Evolutionary conservation across 805 yeast genomes (phyloP), one percentile per base, ranked within the genome.

Genomic region (Nakazawaea pomicola): DNA sequence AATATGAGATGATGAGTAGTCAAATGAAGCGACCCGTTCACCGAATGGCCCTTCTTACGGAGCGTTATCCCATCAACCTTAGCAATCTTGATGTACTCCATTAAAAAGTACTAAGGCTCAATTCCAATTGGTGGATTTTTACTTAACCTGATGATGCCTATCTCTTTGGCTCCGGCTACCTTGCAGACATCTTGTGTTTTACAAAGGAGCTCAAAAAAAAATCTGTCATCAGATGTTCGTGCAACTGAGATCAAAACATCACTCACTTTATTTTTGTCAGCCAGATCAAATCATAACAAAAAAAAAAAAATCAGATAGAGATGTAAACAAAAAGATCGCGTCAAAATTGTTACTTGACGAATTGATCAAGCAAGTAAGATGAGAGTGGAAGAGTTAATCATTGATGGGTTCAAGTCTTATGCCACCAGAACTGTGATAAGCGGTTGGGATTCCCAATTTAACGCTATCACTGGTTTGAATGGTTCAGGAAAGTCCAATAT

Each of bases 401-500:
- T 93, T 36, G 99, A 93, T 63, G 99, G 99, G 33, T 93, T 93
- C 76, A 93, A 93, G 67, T 88, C 97, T 17, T 93, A 93, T 54
- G 96, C 98, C 20, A 84, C 95, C 1, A 82, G 98, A 67, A 93
- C 99, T 1, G 97, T 90, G 23, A 86, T 93, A 24, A 76, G 95
- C 2, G 85, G 81, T 20, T 95, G 99, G 99, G 99, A 93, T 61
- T 75, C 86, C 1, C 95, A 85, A 62, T 95, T 93, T 65, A 93
- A 95, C 64, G 96, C 98, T 53, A 91, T 93, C 57, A 95, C 99
- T 0, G 99, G 99, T 6, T 71, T 93, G 37, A 93, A 93, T 58
- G 99, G 99, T 8, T 88, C 96, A 0, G 99, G 99, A 5, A 93
- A 93, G 57, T 91, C 98, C 17, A 93, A 93, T 59, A 90, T 93